phyloP scores from a whole-genome alignment of 2,329 filamentous ascomycete species.

The Drechmeria coniospora region DNA sequence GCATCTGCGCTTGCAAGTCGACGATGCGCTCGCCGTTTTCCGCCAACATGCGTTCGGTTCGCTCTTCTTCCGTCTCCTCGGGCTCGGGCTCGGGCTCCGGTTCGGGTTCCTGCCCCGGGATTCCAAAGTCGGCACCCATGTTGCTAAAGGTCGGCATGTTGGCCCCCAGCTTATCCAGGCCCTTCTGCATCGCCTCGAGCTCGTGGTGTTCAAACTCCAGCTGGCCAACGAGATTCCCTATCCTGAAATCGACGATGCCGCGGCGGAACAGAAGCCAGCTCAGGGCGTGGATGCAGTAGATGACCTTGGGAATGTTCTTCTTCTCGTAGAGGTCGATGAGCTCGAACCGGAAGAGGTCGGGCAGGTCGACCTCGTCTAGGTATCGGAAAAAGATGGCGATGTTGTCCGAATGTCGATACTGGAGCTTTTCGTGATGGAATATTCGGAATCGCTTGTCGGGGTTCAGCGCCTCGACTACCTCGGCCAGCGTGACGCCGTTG shows the following conservation, averaged over 20 bases:
- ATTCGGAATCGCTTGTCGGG: constrained; percentile 65
- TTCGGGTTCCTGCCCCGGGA: constrained; percentile 56
- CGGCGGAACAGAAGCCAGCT: constrained; percentile 96
- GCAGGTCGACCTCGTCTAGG: constrained; percentile 77
- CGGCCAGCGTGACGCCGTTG: constrained; percentile 85
- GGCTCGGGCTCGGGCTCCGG: constrained; percentile 61
- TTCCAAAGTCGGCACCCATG: constrained; percentile 90
- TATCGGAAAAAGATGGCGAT: constrained; percentile 94
- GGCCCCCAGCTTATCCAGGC: constrained; percentile 84
- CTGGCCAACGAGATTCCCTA: constrained; percentile 91
- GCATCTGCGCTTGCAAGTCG: constrained; percentile 76
- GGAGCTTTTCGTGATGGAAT: constrained; percentile 70
- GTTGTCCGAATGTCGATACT: constrained; percentile 94
- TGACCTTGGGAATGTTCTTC: constrained; percentile 98
- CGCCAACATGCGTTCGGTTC: constrained; percentile 64
- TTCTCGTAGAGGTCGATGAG: constrained; percentile 97
- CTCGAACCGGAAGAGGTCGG: constrained; percentile 93
- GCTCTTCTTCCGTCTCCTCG: constrained; percentile 80
- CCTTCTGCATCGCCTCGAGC: constrained; percentile 90
- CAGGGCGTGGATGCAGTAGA: constrained; percentile 93
- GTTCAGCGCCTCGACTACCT: constrained; percentile 80
- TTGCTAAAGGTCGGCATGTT: constrained; percentile 97
- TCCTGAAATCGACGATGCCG: constrained; percentile 87
- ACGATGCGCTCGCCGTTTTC: constrained; percentile 58
- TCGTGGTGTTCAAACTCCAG: constrained; percentile 97